phyloP scores from a whole-genome alignment of 179 eudicot species.

The Silene vulgaris region DNA sequence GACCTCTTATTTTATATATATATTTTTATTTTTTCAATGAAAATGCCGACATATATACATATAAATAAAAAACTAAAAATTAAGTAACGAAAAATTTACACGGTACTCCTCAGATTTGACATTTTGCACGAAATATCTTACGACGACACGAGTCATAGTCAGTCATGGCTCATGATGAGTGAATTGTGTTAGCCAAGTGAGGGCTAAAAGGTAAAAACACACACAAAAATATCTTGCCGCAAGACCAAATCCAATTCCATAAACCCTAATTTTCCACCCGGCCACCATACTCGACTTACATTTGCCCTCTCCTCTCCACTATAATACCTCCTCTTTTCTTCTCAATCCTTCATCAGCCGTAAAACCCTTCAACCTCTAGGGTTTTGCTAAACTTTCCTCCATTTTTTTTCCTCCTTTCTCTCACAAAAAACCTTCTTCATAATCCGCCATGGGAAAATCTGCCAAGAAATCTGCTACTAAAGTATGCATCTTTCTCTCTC shows the following conservation, averaged over 20 bases:
- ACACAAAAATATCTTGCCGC: background rate
- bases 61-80: no score
- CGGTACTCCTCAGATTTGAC: no score
- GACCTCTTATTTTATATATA: no score
- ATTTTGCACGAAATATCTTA: no score
- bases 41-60: no score
- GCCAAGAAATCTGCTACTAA: constrained; percentile 58
- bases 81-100: no score
- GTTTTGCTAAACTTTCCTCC: constrained; percentile 4
- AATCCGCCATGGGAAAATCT: constrained; percentile 50
- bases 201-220: background rate
- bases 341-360: background rate
- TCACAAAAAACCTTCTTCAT: constrained; percentile 15
- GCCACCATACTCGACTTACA: background rate
- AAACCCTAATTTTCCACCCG: background rate
- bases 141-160: no score
- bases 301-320: background rate
- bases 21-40: no score
- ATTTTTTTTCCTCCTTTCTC: background rate
- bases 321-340: background rate
- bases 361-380: constrained; percentile 22
- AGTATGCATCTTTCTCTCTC: constrained; percentile 18
- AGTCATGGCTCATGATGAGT: no score
- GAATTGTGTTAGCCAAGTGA: background rate
- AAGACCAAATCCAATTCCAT: background rate